Base-by-base conservation (phyloP, 257 asterid species). In the Solanum microdontum region DNA sequence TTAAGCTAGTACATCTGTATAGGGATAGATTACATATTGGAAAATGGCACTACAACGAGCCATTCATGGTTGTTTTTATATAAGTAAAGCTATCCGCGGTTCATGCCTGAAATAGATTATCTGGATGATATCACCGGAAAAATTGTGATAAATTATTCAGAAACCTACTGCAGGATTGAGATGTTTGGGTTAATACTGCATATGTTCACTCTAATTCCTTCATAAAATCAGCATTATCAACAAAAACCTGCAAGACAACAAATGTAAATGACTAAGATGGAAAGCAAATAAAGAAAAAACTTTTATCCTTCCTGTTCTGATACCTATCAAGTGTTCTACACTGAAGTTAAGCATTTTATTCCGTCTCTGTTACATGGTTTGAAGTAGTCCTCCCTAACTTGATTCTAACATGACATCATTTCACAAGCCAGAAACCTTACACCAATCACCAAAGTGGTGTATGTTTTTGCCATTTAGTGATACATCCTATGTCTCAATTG, bases 201-300 rank as follows among this genome's bases (percentile, higher is more conserved):
- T 83, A 60, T 58, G 87, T 84, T 90, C 92, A 90, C 83, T 83
- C 86, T 34, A 90, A 89, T 90, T 92, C 95, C 91, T 91, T 93
- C 89, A 86, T 89, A 70, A 93, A 91, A 86, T 91, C 93, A 82
- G 83, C 70, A 88, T 90, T 91, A 87, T 93, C 94, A 84, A 90
- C 93, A 84, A 93, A 93, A 60, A 87, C 94, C 95, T 91, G 93
- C 90, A 87, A 88, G 69, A 23, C 28, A 30, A 90, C 77, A 85
- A 88, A 21, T 11, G 87, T 48, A 82, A 30, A 80, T 17, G 43
- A 37, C 36, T n/a, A 51, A 55, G 68, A 28, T 19, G 58, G 30
- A 77, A 36, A 84, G 62, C 37, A 64, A 24, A 62, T 34, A 34
- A 10, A 12, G 11, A 33, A 55, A 62, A 83, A 84, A 21, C 11